Conservation (phyloP, 2,329 filamentous ascomycete genomes). For the Phialophora expanda region DNA sequence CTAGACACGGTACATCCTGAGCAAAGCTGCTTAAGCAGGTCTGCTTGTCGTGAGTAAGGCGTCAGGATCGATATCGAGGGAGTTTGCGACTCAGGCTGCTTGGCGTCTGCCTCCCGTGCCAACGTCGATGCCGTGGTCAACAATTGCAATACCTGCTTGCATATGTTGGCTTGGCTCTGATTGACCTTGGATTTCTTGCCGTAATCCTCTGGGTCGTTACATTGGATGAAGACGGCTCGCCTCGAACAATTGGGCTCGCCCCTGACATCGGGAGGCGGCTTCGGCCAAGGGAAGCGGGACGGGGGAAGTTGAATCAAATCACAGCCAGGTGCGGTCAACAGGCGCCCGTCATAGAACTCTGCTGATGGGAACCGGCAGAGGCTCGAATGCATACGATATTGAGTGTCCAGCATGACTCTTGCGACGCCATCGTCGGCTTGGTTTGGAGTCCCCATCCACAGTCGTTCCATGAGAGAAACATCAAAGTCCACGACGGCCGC, state of each 20-base stretch:
- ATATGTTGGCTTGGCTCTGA: slow-evolving; percentile 47
- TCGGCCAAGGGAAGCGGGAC: slow-evolving; percentile 15
- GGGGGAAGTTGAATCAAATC: slow-evolving; percentile 6
- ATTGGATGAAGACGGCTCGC: slow-evolving; percentile 47
- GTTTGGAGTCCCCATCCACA: slow-evolving; percentile 42
- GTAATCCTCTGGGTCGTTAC: slow-evolving; percentile 45
- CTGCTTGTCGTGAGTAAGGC: slow-evolving; percentile 49
- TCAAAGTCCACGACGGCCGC: slow-evolving; percentile 47
- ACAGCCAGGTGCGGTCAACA: slow-evolving; percentile 43
- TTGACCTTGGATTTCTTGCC: slow-evolving; percentile 51
- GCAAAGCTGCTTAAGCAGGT: slow-evolving; percentile 40
- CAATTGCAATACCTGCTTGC: slow-evolving; percentile 45
- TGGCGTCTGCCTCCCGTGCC: neutral
- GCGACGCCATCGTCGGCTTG: slow-evolving; percentile 8
- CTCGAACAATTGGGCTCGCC: neutral
- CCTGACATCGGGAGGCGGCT: neutral
- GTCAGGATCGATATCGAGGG: slow-evolving; percentile 49
- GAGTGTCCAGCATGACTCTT: slow-evolving; percentile 53
- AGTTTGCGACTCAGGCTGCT: neutral
- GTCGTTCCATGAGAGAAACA: slow-evolving; percentile 52
- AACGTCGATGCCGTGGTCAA: slow-evolving; percentile 33
- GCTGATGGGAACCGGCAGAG: slow-evolving; percentile 50
- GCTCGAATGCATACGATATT: slow-evolving; percentile 52
- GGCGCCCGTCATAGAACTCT: slow-evolving; percentile 49
- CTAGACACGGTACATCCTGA: slow-evolving; percentile 44